phyloP scores from a whole-genome alignment of 192 early-diverging fungal genomes.

The Coemansia sp. region DNA sequence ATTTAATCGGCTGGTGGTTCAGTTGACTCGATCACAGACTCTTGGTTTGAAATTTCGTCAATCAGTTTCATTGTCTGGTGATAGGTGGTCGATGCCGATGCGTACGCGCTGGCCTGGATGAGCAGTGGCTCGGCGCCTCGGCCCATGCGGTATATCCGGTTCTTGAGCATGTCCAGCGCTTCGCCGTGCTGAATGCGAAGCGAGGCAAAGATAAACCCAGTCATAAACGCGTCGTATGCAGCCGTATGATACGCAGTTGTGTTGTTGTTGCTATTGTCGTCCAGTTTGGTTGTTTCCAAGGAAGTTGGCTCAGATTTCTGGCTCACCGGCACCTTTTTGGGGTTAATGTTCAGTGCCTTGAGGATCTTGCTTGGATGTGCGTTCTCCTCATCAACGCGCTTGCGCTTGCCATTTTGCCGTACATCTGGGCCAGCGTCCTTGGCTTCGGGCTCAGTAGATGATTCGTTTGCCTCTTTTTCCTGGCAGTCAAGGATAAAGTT shows the following conservation, averaged over 20 bases:
- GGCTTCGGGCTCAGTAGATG: not conserved
- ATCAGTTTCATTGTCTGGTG: slow-evolving; percentile 33
- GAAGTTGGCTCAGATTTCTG: not conserved
- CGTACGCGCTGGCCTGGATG: slow-evolving; percentile 34
- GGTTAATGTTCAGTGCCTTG: slow-evolving; percentile 3
- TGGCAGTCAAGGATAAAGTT: slow-evolving; percentile 81
- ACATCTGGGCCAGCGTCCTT: not conserved
- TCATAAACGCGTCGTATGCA: slow-evolving; percentile 97
- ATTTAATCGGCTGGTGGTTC: not conserved
- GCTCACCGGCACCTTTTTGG: not conserved
- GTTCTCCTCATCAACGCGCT: slow-evolving; percentile 9
- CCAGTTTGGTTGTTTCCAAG: not conserved
- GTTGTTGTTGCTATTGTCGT: not conserved
- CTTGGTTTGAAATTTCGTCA: not conserved
- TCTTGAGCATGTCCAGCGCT: slow-evolving; percentile 57
- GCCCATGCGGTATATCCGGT: slow-evolving; percentile 86
- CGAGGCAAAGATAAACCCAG: slow-evolving; percentile 80
- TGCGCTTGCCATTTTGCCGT: slow-evolving; percentile 16
- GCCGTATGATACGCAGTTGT: slow-evolving; percentile 74
- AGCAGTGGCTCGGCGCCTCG: slow-evolving; percentile 35
- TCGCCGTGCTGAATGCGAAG: slow-evolving; percentile 48
- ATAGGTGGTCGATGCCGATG: slow-evolving; percentile 38
- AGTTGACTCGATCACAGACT: not conserved
- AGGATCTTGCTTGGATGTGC: slow-evolving; percentile 14
- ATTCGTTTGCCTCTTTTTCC: slow-evolving; percentile 15